Evolutionary conservation across 768 basidiomycete species (phyloP).

Genomic region (Coprinopsis sp.): DNA sequence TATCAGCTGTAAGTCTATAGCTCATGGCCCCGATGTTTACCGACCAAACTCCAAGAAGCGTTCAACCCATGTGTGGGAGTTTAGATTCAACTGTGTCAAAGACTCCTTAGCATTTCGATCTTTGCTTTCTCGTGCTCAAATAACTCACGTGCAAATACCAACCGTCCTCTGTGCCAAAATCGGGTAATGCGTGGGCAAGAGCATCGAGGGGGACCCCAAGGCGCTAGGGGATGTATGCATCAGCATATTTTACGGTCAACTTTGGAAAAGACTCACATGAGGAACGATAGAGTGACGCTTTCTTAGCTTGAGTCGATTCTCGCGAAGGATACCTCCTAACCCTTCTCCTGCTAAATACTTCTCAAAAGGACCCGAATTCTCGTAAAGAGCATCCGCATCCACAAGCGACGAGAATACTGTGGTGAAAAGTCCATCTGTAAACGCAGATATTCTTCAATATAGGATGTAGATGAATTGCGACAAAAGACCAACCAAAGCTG

Average conservation of each 20-base stretch:
- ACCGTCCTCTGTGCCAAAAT: not conserved
- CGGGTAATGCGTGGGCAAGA: conserved; percentile 6
- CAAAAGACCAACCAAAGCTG: too few species aligned
- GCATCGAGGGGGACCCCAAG: conserved; percentile 23
- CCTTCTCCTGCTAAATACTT: conserved; percentile 28
- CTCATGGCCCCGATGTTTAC: not conserved
- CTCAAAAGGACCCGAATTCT: conserved; percentile 33
- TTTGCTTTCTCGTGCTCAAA: not conserved
- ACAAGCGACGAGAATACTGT: conserved; percentile 4
- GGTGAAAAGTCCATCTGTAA: not conserved
- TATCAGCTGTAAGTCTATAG: not conserved
- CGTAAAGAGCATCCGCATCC: conserved; percentile 23
- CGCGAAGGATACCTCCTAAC: conserved; percentile 16
- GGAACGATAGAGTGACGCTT: conserved; percentile 31
- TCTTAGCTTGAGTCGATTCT: conserved; percentile 21
- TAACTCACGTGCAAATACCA: conserved; percentile 5
- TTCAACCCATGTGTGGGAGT: conserved; percentile 6
- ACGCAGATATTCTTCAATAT: not conserved
- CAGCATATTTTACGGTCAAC: not conserved
- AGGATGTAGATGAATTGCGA: conserved; percentile 2
- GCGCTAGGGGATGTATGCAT: conserved; percentile 23
- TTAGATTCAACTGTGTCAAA: conserved; percentile 1
- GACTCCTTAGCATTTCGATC: not conserved
- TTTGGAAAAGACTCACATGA: conserved; percentile 27
- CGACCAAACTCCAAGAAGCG: conserved; percentile 11